These are phyloP conservation scores for Mimosa bimucronata DNA, from an alignment of 306 rosid species.

Conservation along the genomic window DNA sequence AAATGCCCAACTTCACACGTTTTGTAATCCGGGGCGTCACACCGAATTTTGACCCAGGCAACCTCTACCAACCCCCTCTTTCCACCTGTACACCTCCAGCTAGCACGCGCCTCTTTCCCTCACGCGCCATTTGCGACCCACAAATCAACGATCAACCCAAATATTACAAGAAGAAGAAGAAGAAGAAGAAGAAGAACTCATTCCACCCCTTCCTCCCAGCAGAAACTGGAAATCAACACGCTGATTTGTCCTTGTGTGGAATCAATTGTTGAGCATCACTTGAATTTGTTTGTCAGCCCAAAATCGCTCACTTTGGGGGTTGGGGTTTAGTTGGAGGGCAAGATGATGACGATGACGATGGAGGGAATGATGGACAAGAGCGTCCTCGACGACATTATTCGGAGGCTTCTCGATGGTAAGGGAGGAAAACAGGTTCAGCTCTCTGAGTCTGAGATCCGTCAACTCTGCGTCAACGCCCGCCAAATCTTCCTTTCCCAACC, in stretches of 20 bases:
- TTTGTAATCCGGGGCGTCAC: no score
- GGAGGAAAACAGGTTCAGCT: constrained; percentile 95
- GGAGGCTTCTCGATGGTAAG: constrained; percentile 82
- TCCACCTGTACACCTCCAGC: constrained; percentile 37
- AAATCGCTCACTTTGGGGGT: background rate
- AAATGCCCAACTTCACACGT: no score
- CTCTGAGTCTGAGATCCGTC: constrained; percentile 96
- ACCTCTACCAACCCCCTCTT: background rate
- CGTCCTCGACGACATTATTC: constrained; percentile 76
- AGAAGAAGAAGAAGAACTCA: no score
- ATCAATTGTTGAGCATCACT: no score
- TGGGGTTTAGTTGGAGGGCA: background rate
- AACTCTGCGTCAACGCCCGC: constrained; percentile 91
- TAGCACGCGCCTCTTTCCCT: constrained; percentile 39
- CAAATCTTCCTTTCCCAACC: constrained; percentile 94
- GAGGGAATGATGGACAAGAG: constrained; percentile 84
- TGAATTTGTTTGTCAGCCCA: background rate
- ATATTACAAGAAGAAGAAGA: no score
- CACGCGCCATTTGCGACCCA: constrained; percentile 43
- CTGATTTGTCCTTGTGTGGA: no score
- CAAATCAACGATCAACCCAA: no score
- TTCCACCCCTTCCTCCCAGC: no score
- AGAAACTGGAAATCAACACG: no score
- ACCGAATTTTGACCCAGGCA: constrained; percentile 16
- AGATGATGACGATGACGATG: constrained; percentile 77